These are phyloP conservation scores for Phytophthora fragariae DNA, from an alignment of 352 stramenopile genomes.

Conservation along the genomic window DNA sequence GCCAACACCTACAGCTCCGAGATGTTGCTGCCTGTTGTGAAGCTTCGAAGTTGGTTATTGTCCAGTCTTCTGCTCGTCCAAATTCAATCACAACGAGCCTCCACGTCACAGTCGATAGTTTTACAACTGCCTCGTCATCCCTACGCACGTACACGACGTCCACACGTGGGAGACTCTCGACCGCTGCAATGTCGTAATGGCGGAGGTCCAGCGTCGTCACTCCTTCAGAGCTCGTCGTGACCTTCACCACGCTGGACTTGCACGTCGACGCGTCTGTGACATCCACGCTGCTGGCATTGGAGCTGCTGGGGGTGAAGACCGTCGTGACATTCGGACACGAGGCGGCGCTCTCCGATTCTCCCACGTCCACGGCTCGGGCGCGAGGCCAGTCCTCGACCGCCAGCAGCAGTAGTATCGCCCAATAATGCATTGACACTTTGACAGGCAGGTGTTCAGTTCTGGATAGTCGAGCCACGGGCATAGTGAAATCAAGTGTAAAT, in stretches of 20 bases:
- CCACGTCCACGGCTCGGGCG: constrained; percentile 35
- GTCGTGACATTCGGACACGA: constrained; percentile 47
- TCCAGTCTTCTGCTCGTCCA: constrained; percentile 33
- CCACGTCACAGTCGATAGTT: not conserved
- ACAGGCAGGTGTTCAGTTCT: constrained; percentile 11
- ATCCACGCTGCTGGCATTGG: constrained; percentile 29
- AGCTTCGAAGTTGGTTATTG: constrained; percentile 38
- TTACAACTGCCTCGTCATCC: not conserved
- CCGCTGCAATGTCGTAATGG: constrained; percentile 24
- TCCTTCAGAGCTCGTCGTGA: constrained; percentile 9
- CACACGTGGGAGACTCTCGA: constrained; percentile 32
- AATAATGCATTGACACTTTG: not conserved
- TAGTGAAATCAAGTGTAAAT: constrained; percentile 24
- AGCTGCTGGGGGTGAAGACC: constrained; percentile 21
- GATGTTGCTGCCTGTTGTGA: constrained; percentile 28
- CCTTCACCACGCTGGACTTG: constrained; percentile 27
- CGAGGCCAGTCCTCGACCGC: constrained; percentile 5
- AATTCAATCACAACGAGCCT: not conserved
- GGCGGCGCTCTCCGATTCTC: constrained; percentile 28
- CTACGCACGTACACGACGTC: constrained; percentile 31
- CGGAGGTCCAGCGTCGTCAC: constrained; percentile 31
- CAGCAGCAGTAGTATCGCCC: constrained; percentile 18
- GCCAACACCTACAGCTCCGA: constrained; percentile 27
- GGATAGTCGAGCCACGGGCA: constrained; percentile 4
- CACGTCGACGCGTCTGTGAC: constrained; percentile 33